phyloP scores from a whole-genome alignment of 306 rosid species.

The Bauhinia variegata region DNA sequence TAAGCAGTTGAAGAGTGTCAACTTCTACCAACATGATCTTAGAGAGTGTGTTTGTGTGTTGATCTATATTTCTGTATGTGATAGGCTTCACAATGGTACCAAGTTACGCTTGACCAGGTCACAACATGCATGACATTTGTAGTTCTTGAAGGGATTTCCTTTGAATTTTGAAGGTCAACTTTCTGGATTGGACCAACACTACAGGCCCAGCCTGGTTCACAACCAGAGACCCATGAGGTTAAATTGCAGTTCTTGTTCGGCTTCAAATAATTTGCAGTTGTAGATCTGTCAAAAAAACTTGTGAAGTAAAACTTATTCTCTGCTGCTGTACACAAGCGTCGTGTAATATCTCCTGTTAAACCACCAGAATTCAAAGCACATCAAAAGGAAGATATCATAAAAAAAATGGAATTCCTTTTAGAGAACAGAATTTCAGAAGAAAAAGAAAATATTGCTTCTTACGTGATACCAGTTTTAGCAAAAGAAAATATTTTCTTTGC shows the following conservation, averaged over 20 bases:
- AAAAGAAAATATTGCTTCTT: slow-evolving; percentile 13
- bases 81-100: slow-evolving; percentile 20
- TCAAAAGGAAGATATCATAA: slow-evolving; percentile 24
- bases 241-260: slow-evolving; percentile 92
- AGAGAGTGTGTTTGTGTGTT: neutral
- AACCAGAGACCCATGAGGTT: slow-evolving; percentile 90
- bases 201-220: slow-evolving; percentile 99
- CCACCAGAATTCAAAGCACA: slow-evolving; percentile 34
- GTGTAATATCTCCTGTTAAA: slow-evolving; percentile 68
- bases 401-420: neutral
- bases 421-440: slow-evolving; percentile 18
- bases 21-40: slow-evolving; percentile 35
- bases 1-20: slow-evolving; percentile 50
- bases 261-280: slow-evolving; percentile 60
- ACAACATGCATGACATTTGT: slow-evolving; percentile 80
- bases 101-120: neutral
- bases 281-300: slow-evolving; percentile 55
- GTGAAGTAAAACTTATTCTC: slow-evolving; percentile 74
- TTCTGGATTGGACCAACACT: slow-evolving; percentile 52
- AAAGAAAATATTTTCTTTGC: slow-evolving; percentile 11
- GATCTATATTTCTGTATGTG: neutral
- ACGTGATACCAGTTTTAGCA: slow-evolving; percentile 1
- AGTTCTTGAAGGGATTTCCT: slow-evolving; percentile 78
- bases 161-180: slow-evolving; percentile 62
- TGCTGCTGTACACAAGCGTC: slow-evolving; percentile 84